phyloP scores from a whole-genome alignment of 1,284 basidiomycete species.

The Moesziomyces aphidis region DNA sequence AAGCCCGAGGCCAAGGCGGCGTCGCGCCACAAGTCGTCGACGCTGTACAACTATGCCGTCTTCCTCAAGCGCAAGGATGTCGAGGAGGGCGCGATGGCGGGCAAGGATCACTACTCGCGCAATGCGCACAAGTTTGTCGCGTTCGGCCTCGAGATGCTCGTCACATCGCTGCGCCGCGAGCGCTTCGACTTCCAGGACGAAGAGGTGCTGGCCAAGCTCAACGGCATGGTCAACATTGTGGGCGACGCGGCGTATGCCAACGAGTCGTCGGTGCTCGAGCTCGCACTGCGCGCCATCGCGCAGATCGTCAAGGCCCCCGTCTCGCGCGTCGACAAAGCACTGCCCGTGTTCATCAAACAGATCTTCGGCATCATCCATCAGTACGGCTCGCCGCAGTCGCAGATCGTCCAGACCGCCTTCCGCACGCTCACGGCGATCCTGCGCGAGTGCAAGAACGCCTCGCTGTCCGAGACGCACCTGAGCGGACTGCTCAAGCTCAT shows the following conservation, averaged over 20 bases:
- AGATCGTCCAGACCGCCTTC: slow-evolving; percentile 87
- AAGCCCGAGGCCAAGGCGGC: slow-evolving; percentile 39
- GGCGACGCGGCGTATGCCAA: slow-evolving; percentile 93
- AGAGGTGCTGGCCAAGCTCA: slow-evolving; percentile 80
- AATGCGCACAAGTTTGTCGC: slow-evolving; percentile 83
- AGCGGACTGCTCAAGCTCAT: slow-evolving; percentile 87
- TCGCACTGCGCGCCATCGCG: slow-evolving; percentile 83
- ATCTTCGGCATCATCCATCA: slow-evolving; percentile 86
- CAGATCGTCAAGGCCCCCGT: slow-evolving; percentile 87
- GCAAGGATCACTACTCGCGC: slow-evolving; percentile 68
- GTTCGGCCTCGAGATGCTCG: slow-evolving; percentile 92
- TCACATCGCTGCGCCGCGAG: slow-evolving; percentile 84
- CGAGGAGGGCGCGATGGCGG: slow-evolving; percentile 53
- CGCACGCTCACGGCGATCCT: slow-evolving; percentile 87
- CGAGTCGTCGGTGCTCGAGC: slow-evolving; percentile 80
- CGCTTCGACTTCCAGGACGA: slow-evolving; percentile 86
- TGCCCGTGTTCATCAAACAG: slow-evolving; percentile 87
- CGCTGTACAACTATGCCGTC: slow-evolving; percentile 41
- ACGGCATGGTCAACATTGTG: slow-evolving; percentile 85
- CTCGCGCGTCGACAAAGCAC: slow-evolving; percentile 79
- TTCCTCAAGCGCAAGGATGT: slow-evolving; percentile 60
- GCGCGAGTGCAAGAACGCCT: slow-evolving; percentile 73
- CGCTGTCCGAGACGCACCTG: slow-evolving; percentile 89
- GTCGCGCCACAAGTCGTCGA: slow-evolving; percentile 28
- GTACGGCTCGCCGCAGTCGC: slow-evolving; percentile 84